Conservation (phyloP, 1,284 basidiomycete genomes). For the Pseudomicrostroma phylloplanum region DNA sequence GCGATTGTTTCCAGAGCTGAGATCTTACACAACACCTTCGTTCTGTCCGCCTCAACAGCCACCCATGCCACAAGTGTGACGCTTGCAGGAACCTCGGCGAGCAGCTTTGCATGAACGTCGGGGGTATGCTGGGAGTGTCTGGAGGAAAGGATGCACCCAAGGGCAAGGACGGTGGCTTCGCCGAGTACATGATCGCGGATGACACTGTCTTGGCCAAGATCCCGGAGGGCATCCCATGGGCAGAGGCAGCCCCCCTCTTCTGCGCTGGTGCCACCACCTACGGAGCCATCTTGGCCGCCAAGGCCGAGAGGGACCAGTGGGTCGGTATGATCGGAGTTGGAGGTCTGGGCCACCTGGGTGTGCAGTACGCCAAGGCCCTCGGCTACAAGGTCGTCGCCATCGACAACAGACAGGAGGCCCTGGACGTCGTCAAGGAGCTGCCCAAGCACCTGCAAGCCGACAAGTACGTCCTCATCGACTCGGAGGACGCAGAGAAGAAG, state of each 20-base stretch:
- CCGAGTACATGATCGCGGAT: slow-evolving; percentile 17
- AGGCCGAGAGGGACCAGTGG: slow-evolving; percentile 10
- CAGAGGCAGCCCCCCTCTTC: slow-evolving; percentile 16
- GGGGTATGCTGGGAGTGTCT: slow-evolving; percentile 17
- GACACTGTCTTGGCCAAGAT: slow-evolving; percentile 12
- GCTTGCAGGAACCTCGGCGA: slow-evolving; percentile 11
- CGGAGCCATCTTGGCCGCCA: slow-evolving; percentile 14
- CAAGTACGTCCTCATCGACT: slow-evolving; percentile 27
- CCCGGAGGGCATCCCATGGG: slow-evolving; percentile 14
- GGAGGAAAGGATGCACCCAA: slow-evolving; percentile 7
- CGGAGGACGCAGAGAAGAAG: slow-evolving; percentile 29
- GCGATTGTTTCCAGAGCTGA: too few species aligned
- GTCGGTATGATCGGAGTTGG: slow-evolving; percentile 14
- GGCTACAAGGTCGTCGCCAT: slow-evolving; percentile 25
- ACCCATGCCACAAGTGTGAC: slow-evolving; percentile 14
- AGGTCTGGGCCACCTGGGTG: slow-evolving; percentile 17
- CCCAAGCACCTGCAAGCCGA: slow-evolving; percentile 34
- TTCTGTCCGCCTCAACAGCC: neutral
- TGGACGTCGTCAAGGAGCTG: slow-evolving; percentile 19
- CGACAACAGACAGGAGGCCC: slow-evolving; percentile 29
- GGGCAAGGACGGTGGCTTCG: slow-evolving; percentile 17
- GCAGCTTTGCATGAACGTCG: slow-evolving; percentile 19
- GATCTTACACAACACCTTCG: too few species aligned
- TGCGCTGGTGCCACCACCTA: slow-evolving; percentile 19
- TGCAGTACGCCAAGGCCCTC: slow-evolving; percentile 17